Evolutionary conservation across 1,284 basidiomycete genomes (phyloP).

Genomic region (Microbotryum violaceum): DNA sequence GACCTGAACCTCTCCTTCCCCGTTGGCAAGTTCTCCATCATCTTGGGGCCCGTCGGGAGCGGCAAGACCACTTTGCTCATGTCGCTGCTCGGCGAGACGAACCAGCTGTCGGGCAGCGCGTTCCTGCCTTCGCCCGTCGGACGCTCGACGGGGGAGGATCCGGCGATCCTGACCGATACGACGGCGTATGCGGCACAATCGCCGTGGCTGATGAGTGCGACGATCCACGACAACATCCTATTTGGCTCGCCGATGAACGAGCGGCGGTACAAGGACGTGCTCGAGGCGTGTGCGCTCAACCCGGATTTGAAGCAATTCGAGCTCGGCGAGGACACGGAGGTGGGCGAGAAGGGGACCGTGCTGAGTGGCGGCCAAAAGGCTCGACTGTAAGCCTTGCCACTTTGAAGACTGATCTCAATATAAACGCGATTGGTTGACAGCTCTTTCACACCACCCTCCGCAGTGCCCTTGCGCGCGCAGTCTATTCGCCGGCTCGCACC

Average conservation of each 20-base stretch:
- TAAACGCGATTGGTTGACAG: too few relatives aligned
- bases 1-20: slow-evolving; percentile 55
- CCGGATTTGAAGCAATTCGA: slow-evolving; percentile 67
- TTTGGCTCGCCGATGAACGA: slow-evolving; percentile 63
- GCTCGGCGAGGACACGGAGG: slow-evolving; percentile 70
- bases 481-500: slow-evolving; percentile 42
- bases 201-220: slow-evolving; percentile 71
- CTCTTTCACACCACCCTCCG: too few relatives aligned
- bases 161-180: slow-evolving; percentile 58
- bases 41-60: slow-evolving; percentile 44
- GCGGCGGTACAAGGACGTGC: slow-evolving; percentile 59
- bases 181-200: slow-evolving; percentile 83
- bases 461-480: slow-evolving; percentile 37
- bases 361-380: slow-evolving; percentile 63
- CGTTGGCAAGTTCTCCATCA: slow-evolving; percentile 43
- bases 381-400: background rate
- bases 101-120: slow-evolving; percentile 45
- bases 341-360: slow-evolving; percentile 61
- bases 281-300: slow-evolving; percentile 70
- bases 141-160: slow-evolving; percentile 41
- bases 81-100: slow-evolving; percentile 54
- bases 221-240: slow-evolving; percentile 70
- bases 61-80: slow-evolving; percentile 48
- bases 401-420: too few relatives aligned
- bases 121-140: slow-evolving; percentile 49